These are phyloP conservation scores for Pseudocercospora crystallina DNA, from an alignment of 2,329 filamentous ascomycete species.

Conservation along the genomic window DNA sequence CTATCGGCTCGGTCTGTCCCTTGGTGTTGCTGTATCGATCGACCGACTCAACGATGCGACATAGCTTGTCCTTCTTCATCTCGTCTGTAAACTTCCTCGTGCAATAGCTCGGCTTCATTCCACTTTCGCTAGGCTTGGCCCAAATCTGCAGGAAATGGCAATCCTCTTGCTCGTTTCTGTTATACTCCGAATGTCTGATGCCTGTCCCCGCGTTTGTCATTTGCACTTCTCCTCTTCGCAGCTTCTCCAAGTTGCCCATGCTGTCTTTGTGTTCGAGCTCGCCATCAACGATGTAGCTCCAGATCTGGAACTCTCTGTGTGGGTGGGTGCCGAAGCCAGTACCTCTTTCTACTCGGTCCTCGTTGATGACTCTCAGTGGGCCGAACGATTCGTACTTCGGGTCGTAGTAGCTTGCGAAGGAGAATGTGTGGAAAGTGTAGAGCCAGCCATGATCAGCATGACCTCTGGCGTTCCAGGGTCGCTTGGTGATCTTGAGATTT, in stretches of 20 bases:
- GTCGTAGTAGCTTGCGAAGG: constrained; percentile 71
- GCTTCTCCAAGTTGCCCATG: constrained; percentile 69
- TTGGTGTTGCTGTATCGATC: constrained; percentile 66
- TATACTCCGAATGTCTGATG: constrained; percentile 79
- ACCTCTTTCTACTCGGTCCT: constrained; percentile 74
- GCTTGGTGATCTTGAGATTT: constrained; percentile 65
- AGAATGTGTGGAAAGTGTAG: constrained; percentile 83
- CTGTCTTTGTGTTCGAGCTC: constrained; percentile 86
- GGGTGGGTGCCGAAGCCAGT: constrained; percentile 82
- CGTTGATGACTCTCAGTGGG: constrained; percentile 79
- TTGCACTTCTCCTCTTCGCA: constrained; percentile 80
- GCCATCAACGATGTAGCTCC: constrained; percentile 80
- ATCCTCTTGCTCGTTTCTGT: constrained; percentile 68
- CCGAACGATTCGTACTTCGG: constrained; percentile 69
- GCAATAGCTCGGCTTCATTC: constrained; percentile 73
- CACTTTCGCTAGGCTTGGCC: constrained; percentile 74
- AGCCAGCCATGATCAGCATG: constrained; percentile 85
- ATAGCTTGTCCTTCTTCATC: constrained; percentile 67
- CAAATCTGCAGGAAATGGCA: constrained; percentile 90
- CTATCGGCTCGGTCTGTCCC: constrained; percentile 67
- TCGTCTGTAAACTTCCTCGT: constrained; percentile 72
- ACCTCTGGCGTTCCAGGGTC: constrained; percentile 69
- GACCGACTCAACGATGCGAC: constrained; percentile 73
- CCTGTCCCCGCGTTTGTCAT: constrained; percentile 84
- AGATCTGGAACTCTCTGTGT: constrained; percentile 86